phyloP scores from a whole-genome alignment of 2,329 filamentous ascomycete species.

The Talaromyces pinophilus region DNA sequence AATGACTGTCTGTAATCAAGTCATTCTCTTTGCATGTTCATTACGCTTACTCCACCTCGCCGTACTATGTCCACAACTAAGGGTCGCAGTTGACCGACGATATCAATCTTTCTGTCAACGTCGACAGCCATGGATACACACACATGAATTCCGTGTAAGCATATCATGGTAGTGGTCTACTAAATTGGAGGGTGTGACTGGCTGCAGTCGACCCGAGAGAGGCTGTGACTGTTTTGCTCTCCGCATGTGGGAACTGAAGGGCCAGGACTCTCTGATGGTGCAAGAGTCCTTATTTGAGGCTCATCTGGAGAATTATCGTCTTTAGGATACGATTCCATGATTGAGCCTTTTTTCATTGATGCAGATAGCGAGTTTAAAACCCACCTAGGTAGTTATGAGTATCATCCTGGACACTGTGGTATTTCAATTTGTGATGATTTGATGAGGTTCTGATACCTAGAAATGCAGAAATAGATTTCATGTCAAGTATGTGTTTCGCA shows the following conservation, averaged over 20 bases:
- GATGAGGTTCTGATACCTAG: background rate
- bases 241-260: background rate
- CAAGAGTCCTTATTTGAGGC: background rate
- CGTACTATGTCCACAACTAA: background rate
- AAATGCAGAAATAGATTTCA: background rate
- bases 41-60: conserved; percentile 29
- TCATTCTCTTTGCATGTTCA: conserved; percentile 35
- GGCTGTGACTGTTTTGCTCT: background rate
- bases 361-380: background rate
- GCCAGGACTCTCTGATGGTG: background rate
- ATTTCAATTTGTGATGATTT: background rate
- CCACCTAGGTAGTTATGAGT: background rate
- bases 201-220: background rate
- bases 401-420: background rate
- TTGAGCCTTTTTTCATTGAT: background rate
- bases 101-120: background rate
- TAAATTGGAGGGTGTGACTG: background rate
- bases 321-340: background rate
- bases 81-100: background rate
- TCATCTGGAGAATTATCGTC: background rate
- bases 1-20: conserved; percentile 35
- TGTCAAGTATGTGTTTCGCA: background rate
- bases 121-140: background rate
- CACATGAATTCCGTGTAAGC: background rate
- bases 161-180: too few relatives aligned